These are phyloP conservation scores for Draba incana DNA, from an alignment of 345 rosid species.

Conservation along the genomic window DNA sequence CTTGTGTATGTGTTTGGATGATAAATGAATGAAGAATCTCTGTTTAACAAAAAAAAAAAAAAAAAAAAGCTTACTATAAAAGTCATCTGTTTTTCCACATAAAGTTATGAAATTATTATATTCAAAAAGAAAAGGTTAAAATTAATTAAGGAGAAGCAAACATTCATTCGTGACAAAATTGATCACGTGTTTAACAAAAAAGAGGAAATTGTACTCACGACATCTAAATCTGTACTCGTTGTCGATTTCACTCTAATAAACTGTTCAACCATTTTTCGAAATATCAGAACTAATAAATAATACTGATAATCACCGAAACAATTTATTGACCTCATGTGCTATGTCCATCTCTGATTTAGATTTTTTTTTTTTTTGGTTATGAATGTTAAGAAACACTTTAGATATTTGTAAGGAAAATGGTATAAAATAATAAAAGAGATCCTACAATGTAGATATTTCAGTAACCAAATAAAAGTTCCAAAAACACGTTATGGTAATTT, in stretches of 20 bases:
- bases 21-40: too few relatives aligned
- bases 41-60: too few relatives aligned
- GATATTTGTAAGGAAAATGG: too few relatives aligned
- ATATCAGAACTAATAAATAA: conserved; percentile 8
- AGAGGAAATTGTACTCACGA: conserved; percentile 22
- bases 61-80: not conserved
- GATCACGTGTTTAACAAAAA: conserved; percentile 3
- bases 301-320: conserved; percentile 25
- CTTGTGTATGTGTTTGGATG: too few relatives aligned
- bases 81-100: not conserved
- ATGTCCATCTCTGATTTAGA: conserved; percentile 30
- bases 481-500: too few relatives aligned
- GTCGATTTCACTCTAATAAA: conserved; percentile 21
- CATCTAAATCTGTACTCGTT: not conserved
- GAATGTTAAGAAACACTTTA: too few relatives aligned
- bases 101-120: not conserved
- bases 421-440: too few relatives aligned
- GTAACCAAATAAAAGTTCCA: too few relatives aligned
- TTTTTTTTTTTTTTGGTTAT: too few relatives aligned
- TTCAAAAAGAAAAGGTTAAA: not conserved
- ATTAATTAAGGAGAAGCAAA: conserved; percentile 8
- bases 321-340: conserved; percentile 41
- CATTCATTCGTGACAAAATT: not conserved
- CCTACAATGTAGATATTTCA: too few relatives aligned
- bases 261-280: conserved; percentile 19